Conservation (phyloP, 2,329 filamentous ascomycete species). For the Teratosphaeriaceae sp. region DNA sequence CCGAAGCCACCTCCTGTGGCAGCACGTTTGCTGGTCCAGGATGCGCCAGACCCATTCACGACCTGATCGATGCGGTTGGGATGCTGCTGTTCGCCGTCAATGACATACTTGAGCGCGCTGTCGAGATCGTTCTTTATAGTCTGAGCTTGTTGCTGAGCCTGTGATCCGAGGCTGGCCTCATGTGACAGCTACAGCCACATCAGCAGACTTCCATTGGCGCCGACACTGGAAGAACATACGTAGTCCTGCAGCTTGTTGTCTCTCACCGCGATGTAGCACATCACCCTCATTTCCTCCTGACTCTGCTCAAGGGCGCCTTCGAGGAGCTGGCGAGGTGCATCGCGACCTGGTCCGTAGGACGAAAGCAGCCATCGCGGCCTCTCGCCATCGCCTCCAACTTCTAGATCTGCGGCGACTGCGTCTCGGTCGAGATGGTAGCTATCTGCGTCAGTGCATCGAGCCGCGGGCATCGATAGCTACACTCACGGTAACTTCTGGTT, state of each 20-base stretch:
- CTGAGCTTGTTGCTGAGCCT: conserved; percentile 46
- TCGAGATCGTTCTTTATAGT: conserved; percentile 61
- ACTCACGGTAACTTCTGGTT: conserved; percentile 3
- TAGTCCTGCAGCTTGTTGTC: conserved; percentile 44
- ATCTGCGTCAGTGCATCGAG: not conserved
- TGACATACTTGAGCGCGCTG: conserved; percentile 64
- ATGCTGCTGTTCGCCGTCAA: conserved; percentile 60
- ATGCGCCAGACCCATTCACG: conserved; percentile 4
- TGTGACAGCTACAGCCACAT: conserved; percentile 5
- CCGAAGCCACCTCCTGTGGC: conserved; percentile 29
- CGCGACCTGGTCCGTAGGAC: conserved; percentile 69
- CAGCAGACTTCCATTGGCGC: not conserved
- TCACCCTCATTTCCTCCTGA: conserved; percentile 74
- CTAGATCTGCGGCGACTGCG: conserved; percentile 42
- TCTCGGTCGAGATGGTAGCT: conserved; percentile 49
- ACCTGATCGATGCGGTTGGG: conserved; percentile 54
- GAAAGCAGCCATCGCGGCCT: conserved; percentile 81
- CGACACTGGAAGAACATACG: conserved; percentile 30
- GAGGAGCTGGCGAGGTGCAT: conserved; percentile 76
- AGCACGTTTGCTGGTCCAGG: no score
- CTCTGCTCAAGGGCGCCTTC: conserved; percentile 80
- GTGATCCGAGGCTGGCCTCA: conserved; percentile 11
- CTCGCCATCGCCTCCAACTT: conserved; percentile 58
- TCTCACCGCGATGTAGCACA: conserved; percentile 56
- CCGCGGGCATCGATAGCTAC: not conserved